Conservation (phyloP, 116 monocot genomes). For the Cymodocea nodosa region DNA sequence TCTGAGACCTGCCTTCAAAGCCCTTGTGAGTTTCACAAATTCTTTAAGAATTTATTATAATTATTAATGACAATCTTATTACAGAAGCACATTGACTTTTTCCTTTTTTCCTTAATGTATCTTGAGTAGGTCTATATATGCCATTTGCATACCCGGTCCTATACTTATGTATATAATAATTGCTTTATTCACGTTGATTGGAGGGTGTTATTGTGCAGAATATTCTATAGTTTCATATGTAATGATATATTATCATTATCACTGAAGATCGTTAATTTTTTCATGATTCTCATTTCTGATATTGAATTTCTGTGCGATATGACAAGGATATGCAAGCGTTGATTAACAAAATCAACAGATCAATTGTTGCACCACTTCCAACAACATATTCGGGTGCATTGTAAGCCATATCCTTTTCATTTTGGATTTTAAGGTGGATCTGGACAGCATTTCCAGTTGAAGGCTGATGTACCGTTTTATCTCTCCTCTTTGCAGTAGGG, state of each 20-base stretch:
- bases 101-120: too few relatives aligned
- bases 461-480: neutral
- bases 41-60: neutral
- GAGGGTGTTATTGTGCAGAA: too few relatives aligned
- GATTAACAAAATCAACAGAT: slow-evolving; percentile 97
- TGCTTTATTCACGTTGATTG: too few relatives aligned
- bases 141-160: too few relatives aligned
- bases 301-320: neutral
- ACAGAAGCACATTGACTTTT: too few relatives aligned
- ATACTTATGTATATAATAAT: too few relatives aligned
- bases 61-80: too few relatives aligned
- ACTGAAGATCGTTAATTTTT: too few relatives aligned
- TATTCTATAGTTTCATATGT: too few relatives aligned
- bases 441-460: too few relatives aligned
- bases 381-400: slow-evolving; percentile 68
- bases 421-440: neutral
- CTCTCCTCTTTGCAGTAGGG: slow-evolving; percentile 39
- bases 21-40: slow-evolving; percentile 62
- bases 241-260: too few relatives aligned
- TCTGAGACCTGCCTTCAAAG: slow-evolving; percentile 93
- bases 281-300: neutral
- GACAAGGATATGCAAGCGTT: slow-evolving; percentile 85
- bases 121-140: too few relatives aligned
- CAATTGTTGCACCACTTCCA: slow-evolving; percentile 81
- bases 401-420: slow-evolving; percentile 28